Conservation (phyloP, 2,329 filamentous ascomycete species). For the Fusarium sp. region DNA sequence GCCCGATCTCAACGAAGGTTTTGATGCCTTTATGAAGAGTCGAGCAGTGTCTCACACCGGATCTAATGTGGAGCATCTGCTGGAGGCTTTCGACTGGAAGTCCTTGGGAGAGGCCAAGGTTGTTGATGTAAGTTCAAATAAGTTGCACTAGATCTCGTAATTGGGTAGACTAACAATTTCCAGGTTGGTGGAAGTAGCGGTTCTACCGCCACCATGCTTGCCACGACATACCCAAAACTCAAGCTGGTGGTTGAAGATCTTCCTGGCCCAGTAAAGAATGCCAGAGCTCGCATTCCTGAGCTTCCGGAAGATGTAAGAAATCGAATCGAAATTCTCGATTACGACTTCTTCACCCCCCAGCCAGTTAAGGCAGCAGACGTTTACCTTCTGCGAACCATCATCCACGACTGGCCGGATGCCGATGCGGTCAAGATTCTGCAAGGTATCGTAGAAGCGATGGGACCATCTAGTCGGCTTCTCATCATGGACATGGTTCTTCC, state of each 20-base stretch:
- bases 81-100: slow-evolving; percentile 24
- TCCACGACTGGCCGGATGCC: slow-evolving; percentile 53
- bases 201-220: slow-evolving; percentile 32
- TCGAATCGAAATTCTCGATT: slow-evolving; percentile 40
- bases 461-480: slow-evolving; percentile 4
- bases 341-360: slow-evolving; percentile 51
- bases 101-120: slow-evolving; percentile 7
- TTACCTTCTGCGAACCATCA: slow-evolving; percentile 47
- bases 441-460: slow-evolving; percentile 18
- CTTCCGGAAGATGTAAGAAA: slow-evolving; percentile 26
- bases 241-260: slow-evolving; percentile 53
- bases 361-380: slow-evolving; percentile 46
- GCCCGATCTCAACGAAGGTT: slow-evolving; percentile 1
- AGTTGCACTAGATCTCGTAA: too few species aligned
- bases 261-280: neutral
- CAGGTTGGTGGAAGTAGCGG: slow-evolving; percentile 31
- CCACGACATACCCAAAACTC: slow-evolving; percentile 47
- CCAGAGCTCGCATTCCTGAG: slow-evolving; percentile 30
- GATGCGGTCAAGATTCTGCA: slow-evolving; percentile 47
- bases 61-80: slow-evolving; percentile 26
- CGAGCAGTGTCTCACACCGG: slow-evolving; percentile 30
- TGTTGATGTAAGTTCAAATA: slow-evolving; percentile 14
- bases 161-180: too few species aligned
- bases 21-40: slow-evolving; percentile 31
- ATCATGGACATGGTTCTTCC: slow-evolving; percentile 41